Base-by-base conservation (phyloP, 2,329 filamentous ascomycete genomes). In the Alternaria rosae region DNA sequence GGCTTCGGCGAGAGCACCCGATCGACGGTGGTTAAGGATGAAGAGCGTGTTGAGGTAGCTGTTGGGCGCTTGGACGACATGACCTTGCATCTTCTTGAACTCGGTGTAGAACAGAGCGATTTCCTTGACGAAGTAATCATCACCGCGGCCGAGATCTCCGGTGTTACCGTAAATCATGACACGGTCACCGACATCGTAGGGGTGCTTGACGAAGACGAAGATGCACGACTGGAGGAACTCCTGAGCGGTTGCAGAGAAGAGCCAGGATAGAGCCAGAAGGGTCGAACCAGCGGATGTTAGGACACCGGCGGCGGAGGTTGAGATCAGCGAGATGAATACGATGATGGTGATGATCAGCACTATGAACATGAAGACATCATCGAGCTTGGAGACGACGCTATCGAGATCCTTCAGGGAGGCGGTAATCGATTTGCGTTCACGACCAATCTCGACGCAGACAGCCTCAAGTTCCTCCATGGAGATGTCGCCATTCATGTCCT, bases 81-180 rank as follows among this genome's bases (percentile, higher is more conserved):
- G 94, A 2, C 94, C 94, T 79, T 97, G 91, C 92, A 97, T 94
- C 84, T 97, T 97, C 85, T 97, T 97, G 84, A 97, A 97, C 75
- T 97, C 94, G 13, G 94, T 98, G 78, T 95, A 98, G 15, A 97
- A 85, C 1, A 98, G 85, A 2, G 93, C 91, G 57, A 98, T 96
- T 75, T 97, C 92, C 57, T 96, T 97, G 56, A 98, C 94, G 68
- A 97, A 97, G 80, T 97, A 98, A 73, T 97, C 94, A 71, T 97
- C 94, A 47, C 94, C 94, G 35, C 86, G 87, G 74, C 93, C 85
- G 15, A 85, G 78, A n/a, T 89, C 86, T 63, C 94, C 94, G 0
- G 93, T 93, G 71, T 93, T 96, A 56, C 94, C 94, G 73, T 97
- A 97, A 20, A 98, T 88, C 1, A 91, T 92, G 7, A 98, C 92